Evolutionary conservation across 768 basidiomycete species (phyloP), one percentile per base, ranked within the genome.

Genomic region (Chlorophyllum brunneum): DNA sequence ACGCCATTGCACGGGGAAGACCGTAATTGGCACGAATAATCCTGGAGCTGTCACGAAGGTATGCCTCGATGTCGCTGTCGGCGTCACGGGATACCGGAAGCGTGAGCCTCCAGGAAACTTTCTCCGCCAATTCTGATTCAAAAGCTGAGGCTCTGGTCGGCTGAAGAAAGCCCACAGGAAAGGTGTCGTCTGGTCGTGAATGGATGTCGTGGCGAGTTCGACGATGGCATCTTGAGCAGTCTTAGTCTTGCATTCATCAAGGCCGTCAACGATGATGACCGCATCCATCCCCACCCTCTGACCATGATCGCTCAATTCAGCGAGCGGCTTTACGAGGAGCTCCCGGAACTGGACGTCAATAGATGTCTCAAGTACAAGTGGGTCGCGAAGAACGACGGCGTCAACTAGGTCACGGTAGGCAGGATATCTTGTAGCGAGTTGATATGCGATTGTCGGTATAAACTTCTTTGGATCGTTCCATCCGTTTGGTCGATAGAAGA

Each of bases 101-200:
- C 16, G 27, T 22, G 2, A 59, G 31, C 10, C 23, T 15, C 18
- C 24, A 16, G 11, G 51, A 54, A 16, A 43, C 36, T 8, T 26
- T 1, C 13, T 4, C 13, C 0, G 50, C 18, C 6, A 13, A 9
- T 3, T 18, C 5, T 3, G 20, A 24, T 31, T 43, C 15, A n/a
- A 40, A 50, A 63, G 61, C 15, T 55, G 52, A n/a, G 49, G 63
- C n/a, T n/a, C n/a, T n/a, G n/a, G n/a, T 0, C 66, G 51, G 47
- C 63, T 64, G 3, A 60, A 54, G 31, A 69, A 59, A 6, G 66
- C 31, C 33, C 67, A 63, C 7, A 13, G 13, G 13, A 31, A 2
- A 7, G 30, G 30, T 22, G 9, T 9, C 2, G 37, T 37, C 5
- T 27, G 31, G 2, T 18, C 2, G 9, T 38, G 18, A 4, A 58